These are phyloP conservation scores for Peronospora destructor DNA, from an alignment of 352 stramenopile species.

Conservation along the genomic window DNA sequence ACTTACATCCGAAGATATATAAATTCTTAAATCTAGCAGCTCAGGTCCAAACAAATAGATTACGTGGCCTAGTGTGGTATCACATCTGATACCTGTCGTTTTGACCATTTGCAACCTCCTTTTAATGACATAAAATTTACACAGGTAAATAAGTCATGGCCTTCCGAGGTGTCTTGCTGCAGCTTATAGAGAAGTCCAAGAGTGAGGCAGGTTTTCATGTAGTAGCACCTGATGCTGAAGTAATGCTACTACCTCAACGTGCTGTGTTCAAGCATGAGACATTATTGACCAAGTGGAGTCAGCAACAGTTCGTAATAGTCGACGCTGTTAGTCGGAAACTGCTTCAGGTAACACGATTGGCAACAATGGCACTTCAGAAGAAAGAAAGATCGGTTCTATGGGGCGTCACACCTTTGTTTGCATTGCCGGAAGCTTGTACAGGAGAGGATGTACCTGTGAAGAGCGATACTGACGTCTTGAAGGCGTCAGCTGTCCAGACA, in stretches of 20 bases:
- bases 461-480: constrained; percentile 7
- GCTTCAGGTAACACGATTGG: constrained; percentile 44
- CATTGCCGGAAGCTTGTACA: constrained; percentile 5
- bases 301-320: constrained; percentile 51
- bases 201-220: constrained; percentile 39
- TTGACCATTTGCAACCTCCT: background rate
- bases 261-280: constrained; percentile 3
- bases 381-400: constrained; percentile 47
- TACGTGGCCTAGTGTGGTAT: too few species aligned
- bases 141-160: constrained; percentile 29
- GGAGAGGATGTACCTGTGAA: constrained; percentile 14
- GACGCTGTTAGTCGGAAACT: constrained; percentile 51
- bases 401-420: constrained; percentile 23
- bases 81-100: too few species aligned
- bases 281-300: constrained; percentile 20
- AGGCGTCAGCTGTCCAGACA: background rate
- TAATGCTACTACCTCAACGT: constrained; percentile 32
- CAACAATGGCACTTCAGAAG: constrained; percentile 30
- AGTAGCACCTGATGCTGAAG: constrained; percentile 37
- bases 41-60: too few species aligned
- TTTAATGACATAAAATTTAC: constrained; percentile 10
- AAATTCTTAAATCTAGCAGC: too few species aligned
- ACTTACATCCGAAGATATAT: too few species aligned
- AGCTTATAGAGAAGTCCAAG: constrained; percentile 28
- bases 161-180: constrained; percentile 64